These are phyloP conservation scores for Inga oerstediana DNA, from an alignment of 306 rosid genomes.

Conservation along the genomic window DNA sequence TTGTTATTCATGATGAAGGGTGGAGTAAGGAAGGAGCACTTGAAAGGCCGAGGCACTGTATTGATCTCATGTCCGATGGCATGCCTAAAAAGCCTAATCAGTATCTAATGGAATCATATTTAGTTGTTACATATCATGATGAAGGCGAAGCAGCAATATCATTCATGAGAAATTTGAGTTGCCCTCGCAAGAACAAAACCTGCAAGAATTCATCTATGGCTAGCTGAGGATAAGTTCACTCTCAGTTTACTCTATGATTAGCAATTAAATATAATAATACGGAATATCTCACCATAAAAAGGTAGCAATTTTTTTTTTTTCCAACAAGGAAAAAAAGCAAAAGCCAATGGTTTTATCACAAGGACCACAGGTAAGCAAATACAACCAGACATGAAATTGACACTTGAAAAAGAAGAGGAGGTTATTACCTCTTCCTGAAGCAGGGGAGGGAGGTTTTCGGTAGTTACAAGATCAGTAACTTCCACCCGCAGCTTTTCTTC, in stretches of 20 bases:
- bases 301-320: neutral
- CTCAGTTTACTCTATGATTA: neutral
- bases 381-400: neutral
- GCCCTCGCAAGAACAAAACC: constrained; percentile 74
- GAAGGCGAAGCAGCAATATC: constrained; percentile 47
- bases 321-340: neutral
- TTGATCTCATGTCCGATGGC: neutral
- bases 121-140: constrained; percentile 14
- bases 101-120: neutral
- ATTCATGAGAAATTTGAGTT: constrained; percentile 65
- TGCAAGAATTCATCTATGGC: constrained; percentile 41
- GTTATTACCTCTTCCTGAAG: constrained; percentile 79
- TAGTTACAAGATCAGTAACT: constrained; percentile 48
- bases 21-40: neutral
- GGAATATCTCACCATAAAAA: neutral
- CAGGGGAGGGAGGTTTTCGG: constrained; percentile 58
- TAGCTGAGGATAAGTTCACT: constrained; percentile 1
- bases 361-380: neutral
- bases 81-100: constrained; percentile 3
- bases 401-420: neutral
- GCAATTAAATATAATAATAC: neutral
- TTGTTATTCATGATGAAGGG: constrained; percentile 20
- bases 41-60: neutral
- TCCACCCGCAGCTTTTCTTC: constrained; percentile 61
- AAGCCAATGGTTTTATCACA: neutral